phyloP scores from a whole-genome alignment of 805 yeast genomes.

The Ogataea methylovora region DNA sequence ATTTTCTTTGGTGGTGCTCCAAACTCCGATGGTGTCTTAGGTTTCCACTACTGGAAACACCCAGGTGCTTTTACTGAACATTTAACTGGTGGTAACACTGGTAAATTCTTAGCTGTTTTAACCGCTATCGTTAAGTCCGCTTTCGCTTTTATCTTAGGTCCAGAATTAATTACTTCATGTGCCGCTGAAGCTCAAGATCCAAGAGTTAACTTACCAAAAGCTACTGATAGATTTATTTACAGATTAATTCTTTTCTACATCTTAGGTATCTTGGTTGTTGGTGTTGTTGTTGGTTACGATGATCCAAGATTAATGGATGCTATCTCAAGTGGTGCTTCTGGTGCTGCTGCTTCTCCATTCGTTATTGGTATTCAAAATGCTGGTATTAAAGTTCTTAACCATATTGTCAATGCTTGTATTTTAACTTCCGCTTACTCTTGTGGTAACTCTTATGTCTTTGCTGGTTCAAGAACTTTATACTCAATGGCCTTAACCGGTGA shows the following conservation, averaged over 20 bases:
- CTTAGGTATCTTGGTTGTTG: constrained; percentile 32
- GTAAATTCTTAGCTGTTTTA: constrained; percentile 58
- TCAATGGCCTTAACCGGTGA: constrained; percentile 69
- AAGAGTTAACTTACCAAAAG: constrained; percentile 25
- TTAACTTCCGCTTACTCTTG: constrained; percentile 46
- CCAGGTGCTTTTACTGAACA: constrained; percentile 43
- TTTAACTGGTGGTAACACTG: constrained; percentile 42
- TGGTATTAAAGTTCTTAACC: constrained; percentile 60
- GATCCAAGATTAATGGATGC: constrained; percentile 35
- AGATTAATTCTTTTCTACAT: constrained; percentile 25
- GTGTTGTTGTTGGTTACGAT: constrained; percentile 38
- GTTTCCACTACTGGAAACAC: constrained; percentile 34
- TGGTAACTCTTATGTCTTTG: constrained; percentile 69
- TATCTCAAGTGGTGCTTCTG: constrained; percentile 35
- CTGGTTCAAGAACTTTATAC: constrained; percentile 66
- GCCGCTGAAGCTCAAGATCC: constrained; percentile 27
- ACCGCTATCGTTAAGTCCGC: constrained; percentile 57
- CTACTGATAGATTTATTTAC: constrained; percentile 23
- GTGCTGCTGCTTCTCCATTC: constrained; percentile 81
- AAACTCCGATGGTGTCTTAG: constrained; percentile 31
- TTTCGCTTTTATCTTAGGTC: constrained; percentile 41
- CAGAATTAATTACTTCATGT: constrained; percentile 23
- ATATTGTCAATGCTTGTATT: constrained; percentile 72
- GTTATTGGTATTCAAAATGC: constrained; percentile 75
- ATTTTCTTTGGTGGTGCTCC: constrained; percentile 67